phyloP scores from a whole-genome alignment of 2,329 filamentous ascomycete species.

The Cercospora beticola region DNA sequence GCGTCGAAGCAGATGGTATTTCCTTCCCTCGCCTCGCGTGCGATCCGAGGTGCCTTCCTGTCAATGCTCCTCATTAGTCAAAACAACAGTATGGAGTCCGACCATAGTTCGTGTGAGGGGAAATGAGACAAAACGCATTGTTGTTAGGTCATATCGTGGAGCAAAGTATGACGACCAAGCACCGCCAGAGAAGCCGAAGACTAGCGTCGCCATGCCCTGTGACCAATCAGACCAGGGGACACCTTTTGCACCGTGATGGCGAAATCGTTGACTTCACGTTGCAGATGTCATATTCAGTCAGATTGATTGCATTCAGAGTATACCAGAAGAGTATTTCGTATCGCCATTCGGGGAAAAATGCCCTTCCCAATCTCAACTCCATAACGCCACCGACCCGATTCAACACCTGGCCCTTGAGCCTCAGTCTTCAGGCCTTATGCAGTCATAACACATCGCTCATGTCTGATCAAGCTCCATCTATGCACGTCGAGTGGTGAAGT shows the following conservation, averaged over 20 bases:
- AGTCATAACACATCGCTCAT: background rate
- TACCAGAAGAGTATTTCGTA: background rate
- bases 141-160: background rate
- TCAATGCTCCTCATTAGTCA: background rate
- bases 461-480: background rate
- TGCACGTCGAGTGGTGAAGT: slow-evolving; percentile 21
- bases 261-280: background rate
- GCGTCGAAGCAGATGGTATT: background rate
- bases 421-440: background rate
- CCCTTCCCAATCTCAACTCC: background rate
- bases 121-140: background rate
- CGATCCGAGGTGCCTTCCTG: background rate
- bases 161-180: background rate
- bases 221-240: no score
- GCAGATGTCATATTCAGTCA: background rate
- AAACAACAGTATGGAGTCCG: background rate
- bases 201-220: background rate
- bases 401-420: background rate
- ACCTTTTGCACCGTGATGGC: background rate
- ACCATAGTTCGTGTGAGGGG: background rate
- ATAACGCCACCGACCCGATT: background rate
- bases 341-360: background rate
- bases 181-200: background rate
- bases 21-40: background rate
- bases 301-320: background rate